These are phyloP conservation scores for Arthroderma sp. DNA, from an alignment of 2,329 filamentous ascomycete genomes.

Conservation along the genomic window DNA sequence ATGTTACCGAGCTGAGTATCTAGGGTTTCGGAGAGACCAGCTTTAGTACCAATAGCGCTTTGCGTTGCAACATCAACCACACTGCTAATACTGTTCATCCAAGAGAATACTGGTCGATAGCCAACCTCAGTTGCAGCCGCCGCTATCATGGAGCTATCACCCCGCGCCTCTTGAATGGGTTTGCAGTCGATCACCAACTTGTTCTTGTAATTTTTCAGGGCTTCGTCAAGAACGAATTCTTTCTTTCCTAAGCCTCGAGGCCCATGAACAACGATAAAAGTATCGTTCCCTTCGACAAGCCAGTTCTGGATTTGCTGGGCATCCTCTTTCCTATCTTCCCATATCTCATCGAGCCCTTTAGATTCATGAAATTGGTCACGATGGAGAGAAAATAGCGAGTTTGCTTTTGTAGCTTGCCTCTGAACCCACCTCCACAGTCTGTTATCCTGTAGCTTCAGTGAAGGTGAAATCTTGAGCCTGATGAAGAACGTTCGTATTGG, in stretches of 20 bases:
- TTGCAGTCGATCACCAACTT: constrained; percentile 87
- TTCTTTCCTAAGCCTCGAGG: constrained; percentile 83
- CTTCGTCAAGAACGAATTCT: constrained; percentile 76
- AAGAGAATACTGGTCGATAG: constrained; percentile 86
- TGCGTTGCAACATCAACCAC: constrained; percentile 86
- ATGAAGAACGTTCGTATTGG: constrained; percentile 91
- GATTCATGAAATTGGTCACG: constrained; percentile 43
- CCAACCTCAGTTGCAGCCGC: constrained; percentile 73
- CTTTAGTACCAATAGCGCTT: constrained; percentile 85
- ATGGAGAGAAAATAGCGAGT: constrained; percentile 33
- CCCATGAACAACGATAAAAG: constrained; percentile 87
- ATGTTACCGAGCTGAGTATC: constrained; percentile 86
- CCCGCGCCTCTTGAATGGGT: constrained; percentile 77
- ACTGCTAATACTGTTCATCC: constrained; percentile 90
- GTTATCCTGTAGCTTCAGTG: constrained; percentile 62
- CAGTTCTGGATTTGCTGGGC: constrained; percentile 74
- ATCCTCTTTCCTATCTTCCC: constrained; percentile 71
- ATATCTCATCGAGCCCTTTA: constrained; percentile 65
- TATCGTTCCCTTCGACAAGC: constrained; percentile 79
- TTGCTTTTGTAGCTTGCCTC: constrained; percentile 43
- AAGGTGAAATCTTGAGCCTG: constrained; percentile 69
- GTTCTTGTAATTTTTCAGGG: constrained; percentile 61
- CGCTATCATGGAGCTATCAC: constrained; percentile 74
- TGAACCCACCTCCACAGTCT: constrained; percentile 70
- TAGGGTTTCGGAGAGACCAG: constrained; percentile 84